These are phyloP conservation scores for Liquidambar formosana DNA, from an alignment of 164 flowering plant genomes.

Conservation along the genomic window DNA sequence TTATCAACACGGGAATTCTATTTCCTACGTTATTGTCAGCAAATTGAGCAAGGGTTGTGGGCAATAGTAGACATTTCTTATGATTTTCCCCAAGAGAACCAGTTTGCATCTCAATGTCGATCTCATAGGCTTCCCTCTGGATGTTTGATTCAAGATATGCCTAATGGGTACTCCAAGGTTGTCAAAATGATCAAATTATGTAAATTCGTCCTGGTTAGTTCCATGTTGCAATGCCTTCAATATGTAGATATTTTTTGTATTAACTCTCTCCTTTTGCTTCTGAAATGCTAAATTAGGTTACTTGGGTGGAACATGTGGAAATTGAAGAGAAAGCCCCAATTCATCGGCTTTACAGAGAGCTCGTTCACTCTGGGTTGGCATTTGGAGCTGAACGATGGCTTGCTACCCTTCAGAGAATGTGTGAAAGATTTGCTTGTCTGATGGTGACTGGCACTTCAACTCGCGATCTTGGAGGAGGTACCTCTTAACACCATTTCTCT, in stretches of 20 bases:
- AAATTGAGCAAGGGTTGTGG: conserved; percentile 48
- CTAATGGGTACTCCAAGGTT: conserved; percentile 64
- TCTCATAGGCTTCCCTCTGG: conserved; percentile 59
- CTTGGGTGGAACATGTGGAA: conserved; percentile 71
- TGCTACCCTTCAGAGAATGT: conserved; percentile 53
- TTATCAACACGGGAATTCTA: conserved; percentile 43
- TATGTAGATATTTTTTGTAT: background rate
- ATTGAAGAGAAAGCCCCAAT: conserved; percentile 47
- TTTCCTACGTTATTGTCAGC: conserved; percentile 49
- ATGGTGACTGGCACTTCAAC: conserved; percentile 36
- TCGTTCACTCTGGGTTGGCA: conserved; percentile 46
- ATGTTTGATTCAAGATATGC: conserved; percentile 64
- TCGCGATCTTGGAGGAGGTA: conserved; percentile 60
- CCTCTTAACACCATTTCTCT: background rate
- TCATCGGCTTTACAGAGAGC: conserved; percentile 46
- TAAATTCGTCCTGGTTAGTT: background rate
- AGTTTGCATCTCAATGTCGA: conserved; percentile 27
- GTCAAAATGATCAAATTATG: too few relatives aligned
- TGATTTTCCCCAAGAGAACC: conserved; percentile 37
- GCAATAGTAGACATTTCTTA: conserved; percentile 52
- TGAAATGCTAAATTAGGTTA: conserved; percentile 35
- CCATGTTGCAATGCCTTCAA: background rate
- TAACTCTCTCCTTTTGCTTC: background rate
- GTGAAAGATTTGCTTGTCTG: conserved; percentile 54
- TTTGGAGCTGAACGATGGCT: conserved; percentile 70